Base-by-base conservation (phyloP, 331 rosid species). In the Quercus phellos region DNA sequence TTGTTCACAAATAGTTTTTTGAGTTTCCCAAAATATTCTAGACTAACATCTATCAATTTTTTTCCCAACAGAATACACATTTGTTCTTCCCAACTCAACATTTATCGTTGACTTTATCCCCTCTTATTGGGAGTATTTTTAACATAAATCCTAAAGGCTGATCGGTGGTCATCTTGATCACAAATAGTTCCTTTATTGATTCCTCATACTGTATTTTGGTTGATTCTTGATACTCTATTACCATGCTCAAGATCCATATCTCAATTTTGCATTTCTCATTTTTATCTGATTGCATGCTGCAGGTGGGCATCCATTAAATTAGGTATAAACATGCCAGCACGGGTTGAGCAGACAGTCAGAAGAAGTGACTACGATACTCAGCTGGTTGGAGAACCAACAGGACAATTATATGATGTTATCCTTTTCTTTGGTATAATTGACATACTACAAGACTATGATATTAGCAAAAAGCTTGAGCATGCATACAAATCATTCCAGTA, bases 381-480 rank as follows among this genome's bases (percentile, higher is more conserved):
- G 55, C 81, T 95, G 63, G 90, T 95, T 50, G 99, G 99, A 83
- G 93, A 95, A 70, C 90, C 92, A 66, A 91, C 94, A 3, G 97
- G 97, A 70, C 92, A 95, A 74, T 68, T 86, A 1, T 88, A 90
- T 66, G 99, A 95, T 43, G 86, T 93, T 56, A 80, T 89, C 67
- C 73, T 95, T 50, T 92, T 88, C 83, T 91, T 95, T 5, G 91
- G 97, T 32, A 93, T 95, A 78, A 95, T 95, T 67, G 99, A 95
- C 92, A 95, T 95, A 81, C 87, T 95, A 51, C 99, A 95, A 83
- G 98, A 90, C 83, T 94, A 92, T 73, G 98, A 94, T 59, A 92
- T 94, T 70, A 92, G 96, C 88, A 94, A 95, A 82, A 95, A 87
- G 90, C 93, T 95, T 30, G 99, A 95, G 84, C 99, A 95, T 83